Base-by-base conservation (phyloP, 2,329 filamentous ascomycete species). In the Colletotrichum gloeosporioides region DNA sequence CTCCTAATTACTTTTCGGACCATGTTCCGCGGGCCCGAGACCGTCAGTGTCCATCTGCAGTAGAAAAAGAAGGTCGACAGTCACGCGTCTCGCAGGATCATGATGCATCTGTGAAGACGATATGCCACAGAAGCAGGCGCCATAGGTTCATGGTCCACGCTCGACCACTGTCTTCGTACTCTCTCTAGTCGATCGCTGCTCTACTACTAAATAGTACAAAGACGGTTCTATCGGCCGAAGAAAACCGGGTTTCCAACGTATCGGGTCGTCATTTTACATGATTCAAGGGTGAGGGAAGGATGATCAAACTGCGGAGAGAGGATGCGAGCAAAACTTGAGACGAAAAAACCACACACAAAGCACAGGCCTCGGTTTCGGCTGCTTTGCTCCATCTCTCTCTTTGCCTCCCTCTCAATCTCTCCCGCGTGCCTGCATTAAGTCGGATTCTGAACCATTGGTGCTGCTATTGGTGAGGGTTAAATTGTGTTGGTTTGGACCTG, bases 241-340 rank as follows among this genome's bases (percentile, higher is more conserved):
- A 29, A 25, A 13, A n/a, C 9, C 62, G 22, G 62, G 62, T 64
- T 64, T 64, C 63, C 63, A 49, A 66, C 18, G 25, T 66, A 18
- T 53, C 63, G 63, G 63, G 63, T 66, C 63, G 39, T 32, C 34
- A 44, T 27, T 15, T 27, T 44, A 53, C 44, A 53, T 53, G n/a
- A 22, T 64, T 16, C 8, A 44, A 44, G 22, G 34, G 22, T 29
- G n/a, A 18, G 16, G 9, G 16, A 32, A 53, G 34, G 12, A n/a
- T 34, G 36, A 53, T 70, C 68, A 63, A 34, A 63, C 57, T 53
- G 68, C 68, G 57, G 68, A 44, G 66, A 44, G 66, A 15, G 22
- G 44, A 32, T 32, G 25, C 29, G 64, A 32, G 55, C 44, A 53
- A 61, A 44, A 76, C 73, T 76, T 76, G 57, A 69, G 70, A 76